A percentile compares a stretch with the other conserved stretches of the same genome.
Evolutionary conservation across 1,284 basidiomycete genomes (phyloP).

Genomic region (Trichosporon coremiiforme): DNA sequence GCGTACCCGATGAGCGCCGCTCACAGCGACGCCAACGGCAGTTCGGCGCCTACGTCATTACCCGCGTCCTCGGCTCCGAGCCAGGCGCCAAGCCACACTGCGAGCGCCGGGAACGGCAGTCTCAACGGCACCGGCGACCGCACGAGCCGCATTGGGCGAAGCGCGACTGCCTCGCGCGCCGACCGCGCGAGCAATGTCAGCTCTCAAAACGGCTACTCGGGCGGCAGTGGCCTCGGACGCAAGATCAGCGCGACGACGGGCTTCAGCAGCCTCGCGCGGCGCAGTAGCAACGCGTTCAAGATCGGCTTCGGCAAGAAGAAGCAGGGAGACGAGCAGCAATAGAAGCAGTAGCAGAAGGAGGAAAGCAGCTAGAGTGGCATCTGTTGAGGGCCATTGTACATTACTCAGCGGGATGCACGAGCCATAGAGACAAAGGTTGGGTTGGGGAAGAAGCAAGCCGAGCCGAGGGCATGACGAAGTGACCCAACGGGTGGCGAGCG

Average conservation of each 20-base stretch:
- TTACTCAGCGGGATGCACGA: conserved; percentile 15
- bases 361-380: background rate
- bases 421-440: background rate
- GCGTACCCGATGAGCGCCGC: background rate
- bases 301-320: conserved; percentile 53
- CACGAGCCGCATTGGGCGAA: conserved; percentile 12
- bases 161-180: conserved; percentile 1
- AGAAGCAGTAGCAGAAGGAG: too few relatives aligned
- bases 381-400: conserved; percentile 8
- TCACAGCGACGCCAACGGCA: background rate
- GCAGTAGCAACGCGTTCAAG: conserved; percentile 45
- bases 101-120: background rate
- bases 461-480: conserved; percentile 6
- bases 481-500: background rate
- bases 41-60: background rate
- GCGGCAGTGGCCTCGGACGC: conserved; percentile 26
- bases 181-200: conserved; percentile 8
- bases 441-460: background rate
- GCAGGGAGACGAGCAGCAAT: conserved; percentile 35
- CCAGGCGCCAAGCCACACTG: background rate
- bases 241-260: conserved; percentile 29
- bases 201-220: conserved; percentile 24
- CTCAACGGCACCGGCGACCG: background rate
- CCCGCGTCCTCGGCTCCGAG: background rate
- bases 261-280: conserved; percentile 43